A percentile compares a stretch with the other conserved stretches of the same genome.
These are phyloP conservation scores for Diaporthe caulivora DNA, from an alignment of 2,329 filamentous ascomycete species.

Conservation along the genomic window DNA sequence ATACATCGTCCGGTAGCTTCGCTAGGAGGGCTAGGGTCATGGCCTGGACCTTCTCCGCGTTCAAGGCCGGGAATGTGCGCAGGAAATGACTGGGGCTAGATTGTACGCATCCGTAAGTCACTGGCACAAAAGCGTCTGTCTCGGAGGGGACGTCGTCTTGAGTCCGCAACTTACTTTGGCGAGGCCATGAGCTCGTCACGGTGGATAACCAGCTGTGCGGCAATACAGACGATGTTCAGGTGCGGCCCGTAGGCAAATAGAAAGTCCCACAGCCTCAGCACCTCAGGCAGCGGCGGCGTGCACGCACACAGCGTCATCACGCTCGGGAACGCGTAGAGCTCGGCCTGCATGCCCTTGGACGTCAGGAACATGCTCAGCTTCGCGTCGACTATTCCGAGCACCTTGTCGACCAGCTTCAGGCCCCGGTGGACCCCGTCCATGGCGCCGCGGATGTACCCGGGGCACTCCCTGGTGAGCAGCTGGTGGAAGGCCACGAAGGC, in stretches of 20 bases:
- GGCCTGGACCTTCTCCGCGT: constrained; percentile 86
- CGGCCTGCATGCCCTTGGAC: constrained; percentile 87
- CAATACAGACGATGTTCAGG: constrained; percentile 95
- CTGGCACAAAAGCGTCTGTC: neutral
- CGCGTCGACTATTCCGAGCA: constrained; percentile 90
- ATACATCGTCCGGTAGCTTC: constrained; percentile 91
- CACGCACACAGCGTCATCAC: constrained; percentile 96
- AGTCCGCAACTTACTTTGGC: constrained; percentile 72
- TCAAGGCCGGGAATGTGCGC: constrained; percentile 86
- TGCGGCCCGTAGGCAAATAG: constrained; percentile 96
- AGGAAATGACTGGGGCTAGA: constrained; percentile 89
- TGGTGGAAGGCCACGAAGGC: constrained; percentile 92
- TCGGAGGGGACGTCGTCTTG: neutral
- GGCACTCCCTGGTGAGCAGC: constrained; percentile 88
- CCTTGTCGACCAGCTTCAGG: constrained; percentile 90
- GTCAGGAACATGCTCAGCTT: constrained; percentile 88
- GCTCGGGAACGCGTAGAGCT: constrained; percentile 96
- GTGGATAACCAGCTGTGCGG: constrained; percentile 92
- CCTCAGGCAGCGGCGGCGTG: constrained; percentile 93
- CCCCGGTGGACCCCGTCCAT: constrained; percentile 98
- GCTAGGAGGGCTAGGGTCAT: constrained; percentile 88
- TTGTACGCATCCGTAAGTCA: neutral
- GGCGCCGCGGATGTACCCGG: constrained; percentile 92
- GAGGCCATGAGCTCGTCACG: constrained; percentile 86
- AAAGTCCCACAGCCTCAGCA: constrained; percentile 95